These are phyloP conservation scores for Pachysandra terminalis DNA, from an alignment of 164 flowering plant genomes.

Conservation along the genomic window DNA sequence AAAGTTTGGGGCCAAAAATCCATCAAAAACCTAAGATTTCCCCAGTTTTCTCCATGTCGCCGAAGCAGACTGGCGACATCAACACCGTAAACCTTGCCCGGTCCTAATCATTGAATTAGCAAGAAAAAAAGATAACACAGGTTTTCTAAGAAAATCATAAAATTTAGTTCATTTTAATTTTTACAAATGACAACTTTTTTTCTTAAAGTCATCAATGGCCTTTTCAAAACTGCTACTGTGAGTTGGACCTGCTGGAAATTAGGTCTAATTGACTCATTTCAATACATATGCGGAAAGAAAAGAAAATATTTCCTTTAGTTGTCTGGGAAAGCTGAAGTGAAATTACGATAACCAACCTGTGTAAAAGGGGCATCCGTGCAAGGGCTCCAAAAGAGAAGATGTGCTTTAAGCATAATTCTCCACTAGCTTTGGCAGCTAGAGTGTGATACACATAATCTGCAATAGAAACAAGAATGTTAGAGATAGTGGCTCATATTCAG, in stretches of 20 bases:
- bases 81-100: neutral
- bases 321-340: too few relatives aligned
- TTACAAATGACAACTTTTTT: neutral
- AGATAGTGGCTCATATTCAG: too few relatives aligned
- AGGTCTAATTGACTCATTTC: neutral
- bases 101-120: neutral
- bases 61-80: too few relatives aligned
- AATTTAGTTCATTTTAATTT: neutral
- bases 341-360: slow-evolving; percentile 36
- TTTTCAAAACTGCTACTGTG: neutral
- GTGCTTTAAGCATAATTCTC: slow-evolving; percentile 90
- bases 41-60: too few relatives aligned
- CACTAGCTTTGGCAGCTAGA: slow-evolving; percentile 91
- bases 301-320: too few relatives aligned
- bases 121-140: neutral
- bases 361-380: slow-evolving; percentile 75
- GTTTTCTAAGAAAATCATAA: neutral
- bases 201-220: too few relatives aligned
- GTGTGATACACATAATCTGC: slow-evolving; percentile 90
- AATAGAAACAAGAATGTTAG: slow-evolving; percentile 9
- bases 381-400: slow-evolving; percentile 93
- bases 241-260: neutral
- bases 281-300: neutral
- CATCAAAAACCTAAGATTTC: too few relatives aligned
- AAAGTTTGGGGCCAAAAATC: too few relatives aligned